Evolutionary conservation across 371 early-diverging fungal genomes (phyloP), one percentile per base, ranked within the genome.

Genomic region (Actinomortierella ambigua): DNA sequence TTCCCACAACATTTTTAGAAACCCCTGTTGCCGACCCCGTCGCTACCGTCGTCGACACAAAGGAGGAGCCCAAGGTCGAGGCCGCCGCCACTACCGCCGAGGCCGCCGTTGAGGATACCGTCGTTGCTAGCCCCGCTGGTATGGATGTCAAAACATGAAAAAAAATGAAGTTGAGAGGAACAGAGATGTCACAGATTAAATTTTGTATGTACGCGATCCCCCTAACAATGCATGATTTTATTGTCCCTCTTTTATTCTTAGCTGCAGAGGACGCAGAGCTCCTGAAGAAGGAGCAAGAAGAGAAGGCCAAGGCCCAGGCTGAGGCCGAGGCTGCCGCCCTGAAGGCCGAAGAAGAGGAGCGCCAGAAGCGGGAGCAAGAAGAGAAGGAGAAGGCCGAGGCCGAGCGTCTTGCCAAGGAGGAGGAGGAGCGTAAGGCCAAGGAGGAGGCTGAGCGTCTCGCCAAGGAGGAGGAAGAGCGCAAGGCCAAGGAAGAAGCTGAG

Each of bases 291-390:
- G 23, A 50, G 50, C 20, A 57, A 41, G 58, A 39, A 1, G 58
- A 49, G 29, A 17, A 24, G 11, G 48, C 15, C 2, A n/a, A n/a
- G n/a, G 48, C 15, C 15, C 41, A 49, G 39, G 50, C 49, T 42
- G 34, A 57, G 57, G 57, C 57, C 22, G 49, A 47, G 1, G 50
- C 48, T 29, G 58, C 49, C 49, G 24, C 23, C n/a, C 28, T 18
- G 4, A 14, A 75, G 14, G 80, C n/a, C n/a, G n/a, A n/a, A n/a
- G n/a, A n/a, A n/a, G n/a, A n/a, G n/a, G n/a, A n/a, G n/a, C n/a
- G n/a, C n/a, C n/a, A n/a, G n/a, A n/a, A 81, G 67, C 81, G 81
- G 27, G 83, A 81, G 39, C 77, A 58, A n/a, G 20, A 79, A 39
- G 83, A 81, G 29, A 56, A 67, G 43, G 81, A 82, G 52, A 79